These are phyloP conservation scores for Rhynchosporium secalis DNA, from an alignment of 2,329 filamentous ascomycete genomes.

Conservation along the genomic window DNA sequence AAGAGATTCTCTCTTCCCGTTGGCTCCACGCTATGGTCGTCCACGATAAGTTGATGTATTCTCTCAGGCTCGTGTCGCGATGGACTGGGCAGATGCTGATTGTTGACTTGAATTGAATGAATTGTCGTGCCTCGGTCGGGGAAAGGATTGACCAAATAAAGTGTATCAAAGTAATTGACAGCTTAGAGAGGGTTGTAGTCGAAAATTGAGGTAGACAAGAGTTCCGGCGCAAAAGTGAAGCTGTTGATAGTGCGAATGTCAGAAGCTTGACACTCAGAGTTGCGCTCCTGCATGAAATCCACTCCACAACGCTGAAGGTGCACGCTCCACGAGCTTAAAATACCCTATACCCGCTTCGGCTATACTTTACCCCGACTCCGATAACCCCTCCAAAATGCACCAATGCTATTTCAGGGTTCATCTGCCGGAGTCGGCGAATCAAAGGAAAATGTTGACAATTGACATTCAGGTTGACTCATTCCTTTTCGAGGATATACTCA, in stretches of 20 bases:
- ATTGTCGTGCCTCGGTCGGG: not conserved
- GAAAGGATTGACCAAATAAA: not conserved
- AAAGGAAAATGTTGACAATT: conserved; percentile 20
- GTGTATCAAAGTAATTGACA: not conserved
- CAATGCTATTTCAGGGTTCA: not conserved
- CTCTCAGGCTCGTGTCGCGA: not conserved
- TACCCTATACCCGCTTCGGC: not conserved
- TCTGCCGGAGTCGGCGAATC: conserved; percentile 19
- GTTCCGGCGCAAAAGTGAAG: conserved; percentile 20
- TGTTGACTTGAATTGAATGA: not conserved
- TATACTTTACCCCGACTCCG: conserved; percentile 16
- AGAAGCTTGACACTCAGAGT: not conserved
- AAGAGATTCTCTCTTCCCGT: too few species aligned
- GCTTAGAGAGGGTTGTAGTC: not conserved
- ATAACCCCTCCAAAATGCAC: conserved; percentile 26
- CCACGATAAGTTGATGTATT: too few species aligned
- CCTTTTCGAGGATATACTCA: too few species aligned
- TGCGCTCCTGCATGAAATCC: not conserved
- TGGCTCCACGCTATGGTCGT: too few species aligned
- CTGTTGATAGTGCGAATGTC: not conserved
- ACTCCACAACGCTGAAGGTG: not conserved
- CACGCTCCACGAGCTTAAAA: conserved; percentile 29
- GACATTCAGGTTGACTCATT: too few species aligned
- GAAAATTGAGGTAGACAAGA: not conserved
- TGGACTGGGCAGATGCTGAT: not conserved